phyloP scores from a whole-genome alignment of 2,329 filamentous ascomycete species.

The Trichoderma endophyticum region DNA sequence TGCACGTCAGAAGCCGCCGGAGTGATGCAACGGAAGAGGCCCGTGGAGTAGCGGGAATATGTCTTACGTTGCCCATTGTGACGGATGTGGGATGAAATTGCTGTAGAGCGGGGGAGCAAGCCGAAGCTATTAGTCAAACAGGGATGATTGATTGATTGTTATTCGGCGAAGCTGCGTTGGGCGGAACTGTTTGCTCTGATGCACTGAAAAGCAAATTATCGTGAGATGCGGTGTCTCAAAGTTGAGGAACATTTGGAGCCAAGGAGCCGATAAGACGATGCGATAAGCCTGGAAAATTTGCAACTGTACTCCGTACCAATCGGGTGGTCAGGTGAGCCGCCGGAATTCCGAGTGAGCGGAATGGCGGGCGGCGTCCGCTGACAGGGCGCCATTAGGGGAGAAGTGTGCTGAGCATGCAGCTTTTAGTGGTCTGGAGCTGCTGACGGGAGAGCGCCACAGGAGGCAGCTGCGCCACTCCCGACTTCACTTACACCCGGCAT shows the following conservation, averaged over 20 bases:
- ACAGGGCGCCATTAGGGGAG: neutral
- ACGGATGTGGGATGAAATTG: neutral
- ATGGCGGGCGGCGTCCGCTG: neutral
- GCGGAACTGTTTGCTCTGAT: neutral
- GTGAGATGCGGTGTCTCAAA: slow-evolving; percentile 5
- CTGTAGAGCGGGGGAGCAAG: neutral
- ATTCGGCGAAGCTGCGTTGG: neutral
- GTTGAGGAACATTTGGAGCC: slow-evolving; percentile 3
- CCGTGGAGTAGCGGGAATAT: neutral
- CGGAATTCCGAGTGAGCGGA: neutral
- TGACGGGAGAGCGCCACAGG: neutral
- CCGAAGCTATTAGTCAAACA: neutral
- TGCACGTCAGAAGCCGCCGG: slow-evolving; percentile 23
- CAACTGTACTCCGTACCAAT: neutral
- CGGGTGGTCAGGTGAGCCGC: neutral
- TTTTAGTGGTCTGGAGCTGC: neutral
- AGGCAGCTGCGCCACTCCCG: neutral
- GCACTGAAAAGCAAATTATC: neutral
- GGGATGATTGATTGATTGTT: neutral
- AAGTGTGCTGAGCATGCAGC: neutral
- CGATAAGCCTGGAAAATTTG: slow-evolving; percentile 14
- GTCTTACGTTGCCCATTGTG: slow-evolving; percentile 36
- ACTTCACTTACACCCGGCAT: neutral
- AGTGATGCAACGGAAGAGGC: neutral
- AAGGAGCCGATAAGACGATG: neutral